phyloP scores from a whole-genome alignment of 129 eudicot genomes.

The Helichrysum umbraculigerum region DNA sequence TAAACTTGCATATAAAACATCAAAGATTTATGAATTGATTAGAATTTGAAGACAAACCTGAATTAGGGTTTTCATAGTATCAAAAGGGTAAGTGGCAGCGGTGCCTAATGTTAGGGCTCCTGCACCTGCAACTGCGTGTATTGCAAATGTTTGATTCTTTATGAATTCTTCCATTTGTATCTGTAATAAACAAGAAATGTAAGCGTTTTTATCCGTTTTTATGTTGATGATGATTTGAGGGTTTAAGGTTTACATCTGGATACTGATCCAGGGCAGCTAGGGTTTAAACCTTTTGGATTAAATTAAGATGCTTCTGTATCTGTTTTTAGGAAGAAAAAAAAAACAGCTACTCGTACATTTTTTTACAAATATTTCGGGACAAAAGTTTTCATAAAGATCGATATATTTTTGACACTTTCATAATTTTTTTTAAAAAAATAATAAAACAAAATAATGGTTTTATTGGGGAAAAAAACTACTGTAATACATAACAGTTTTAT shows the following conservation, averaged over 20 bases:
- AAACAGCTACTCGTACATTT: too few species aligned
- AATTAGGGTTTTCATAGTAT: conserved; percentile 71
- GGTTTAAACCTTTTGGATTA: conserved; percentile 3
- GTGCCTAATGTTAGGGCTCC: conserved; percentile 67
- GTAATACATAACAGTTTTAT: too few species aligned
- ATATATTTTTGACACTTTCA: too few species aligned
- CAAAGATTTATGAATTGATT: neutral
- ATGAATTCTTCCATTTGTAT: conserved; percentile 67
- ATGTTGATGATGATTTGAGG: neutral
- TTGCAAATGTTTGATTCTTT: conserved; percentile 62
- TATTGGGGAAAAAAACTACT: too few species aligned
- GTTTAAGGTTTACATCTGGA: conserved; percentile 6
- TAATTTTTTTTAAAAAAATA: too few species aligned
- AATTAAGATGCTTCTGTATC: too few species aligned
- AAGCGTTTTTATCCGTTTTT: neutral
- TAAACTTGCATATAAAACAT: neutral
- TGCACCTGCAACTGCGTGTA: conserved; percentile 65
- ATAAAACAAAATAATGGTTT: too few species aligned
- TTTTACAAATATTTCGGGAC: too few species aligned
- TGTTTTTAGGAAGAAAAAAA: too few species aligned
- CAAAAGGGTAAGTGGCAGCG: conserved; percentile 69
- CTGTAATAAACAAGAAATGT: conserved; percentile 11
- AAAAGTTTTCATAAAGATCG: too few species aligned
- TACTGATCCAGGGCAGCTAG: conserved; percentile 14
- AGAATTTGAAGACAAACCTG: conserved; percentile 47